These are phyloP conservation scores for Corymbia calophylla DNA, from an alignment of 441 rosid genomes.

Conservation along the genomic window DNA sequence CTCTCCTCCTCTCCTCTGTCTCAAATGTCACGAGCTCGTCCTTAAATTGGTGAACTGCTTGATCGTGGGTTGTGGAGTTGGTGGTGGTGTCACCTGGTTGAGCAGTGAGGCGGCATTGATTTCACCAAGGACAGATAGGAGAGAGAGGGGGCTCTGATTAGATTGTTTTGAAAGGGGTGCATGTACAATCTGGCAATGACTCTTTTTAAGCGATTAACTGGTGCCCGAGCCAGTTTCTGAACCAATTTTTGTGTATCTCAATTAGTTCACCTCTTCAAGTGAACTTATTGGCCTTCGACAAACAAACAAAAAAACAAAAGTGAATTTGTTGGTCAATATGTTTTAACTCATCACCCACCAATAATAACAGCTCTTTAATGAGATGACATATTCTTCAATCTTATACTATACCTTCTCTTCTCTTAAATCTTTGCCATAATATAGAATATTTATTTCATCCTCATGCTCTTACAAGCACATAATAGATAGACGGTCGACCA, in stretches of 20 bases:
- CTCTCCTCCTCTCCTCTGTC: not conserved
- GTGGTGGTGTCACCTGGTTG: not conserved
- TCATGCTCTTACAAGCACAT: not conserved
- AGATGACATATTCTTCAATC: not conserved
- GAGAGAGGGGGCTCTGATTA: not conserved
- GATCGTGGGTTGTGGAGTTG: not conserved
- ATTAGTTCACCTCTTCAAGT: not conserved
- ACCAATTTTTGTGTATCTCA: not conserved
- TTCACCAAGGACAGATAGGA: not conserved
- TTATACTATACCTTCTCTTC: not conserved
- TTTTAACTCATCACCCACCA: not conserved
- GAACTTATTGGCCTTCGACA: too few relatives aligned
- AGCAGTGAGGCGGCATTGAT: not conserved
- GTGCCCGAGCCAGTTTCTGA: not conserved
- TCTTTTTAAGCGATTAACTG: not conserved
- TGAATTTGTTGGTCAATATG: not conserved
- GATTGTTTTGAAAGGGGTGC: not conserved
- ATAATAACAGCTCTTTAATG: not conserved
- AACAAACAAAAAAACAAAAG: too few relatives aligned
- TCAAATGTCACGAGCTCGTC: not conserved
- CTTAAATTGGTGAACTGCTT: not conserved
- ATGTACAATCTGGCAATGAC: not conserved
- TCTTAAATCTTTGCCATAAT: not conserved
- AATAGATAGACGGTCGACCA: accelerated
- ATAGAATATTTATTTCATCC: not conserved